phyloP scores from a whole-genome alignment of 768 basidiomycete species.

The Suillus subluteus region DNA sequence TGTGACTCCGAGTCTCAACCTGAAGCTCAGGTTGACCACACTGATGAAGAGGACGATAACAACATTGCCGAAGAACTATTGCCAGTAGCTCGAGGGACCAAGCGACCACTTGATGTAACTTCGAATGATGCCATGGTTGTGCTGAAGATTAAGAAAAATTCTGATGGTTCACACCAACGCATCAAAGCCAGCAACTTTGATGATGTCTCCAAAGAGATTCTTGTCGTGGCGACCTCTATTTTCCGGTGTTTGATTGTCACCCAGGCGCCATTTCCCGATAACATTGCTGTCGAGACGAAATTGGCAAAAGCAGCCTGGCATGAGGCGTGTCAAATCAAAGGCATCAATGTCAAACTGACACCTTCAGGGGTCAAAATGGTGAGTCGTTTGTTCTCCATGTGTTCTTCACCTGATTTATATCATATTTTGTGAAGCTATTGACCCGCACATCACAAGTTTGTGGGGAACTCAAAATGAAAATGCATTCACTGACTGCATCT shows the following conservation, averaged over 20 bases:
- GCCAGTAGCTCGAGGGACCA: background rate
- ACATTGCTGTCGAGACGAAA: background rate
- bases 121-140: background rate
- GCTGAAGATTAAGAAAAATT: background rate
- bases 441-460: slow-evolving; percentile 15
- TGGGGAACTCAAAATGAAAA: slow-evolving; percentile 14
- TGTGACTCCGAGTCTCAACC: background rate
- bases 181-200: slow-evolving; percentile 24
- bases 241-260: slow-evolving; percentile 7
- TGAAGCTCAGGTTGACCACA: background rate
- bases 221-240: slow-evolving; percentile 18
- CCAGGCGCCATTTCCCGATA: slow-evolving; percentile 23
- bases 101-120: background rate
- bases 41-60: background rate
- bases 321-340: slow-evolving; percentile 10
- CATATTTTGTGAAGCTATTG: background rate
- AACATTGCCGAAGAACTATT: background rate
- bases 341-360: slow-evolving; percentile 7
- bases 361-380: background rate
- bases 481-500: slow-evolving; percentile 1
- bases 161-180: background rate
- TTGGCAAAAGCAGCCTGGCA: slow-evolving; percentile 11
- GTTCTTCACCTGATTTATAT: slow-evolving; percentile 2
- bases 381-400: background rate
- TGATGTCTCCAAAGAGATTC: slow-evolving; percentile 20